Evolutionary conservation across 192 early-diverging fungal genomes (phyloP), one percentile per base, ranked within the genome.

Genomic region (Dissophora globulifera): DNA sequence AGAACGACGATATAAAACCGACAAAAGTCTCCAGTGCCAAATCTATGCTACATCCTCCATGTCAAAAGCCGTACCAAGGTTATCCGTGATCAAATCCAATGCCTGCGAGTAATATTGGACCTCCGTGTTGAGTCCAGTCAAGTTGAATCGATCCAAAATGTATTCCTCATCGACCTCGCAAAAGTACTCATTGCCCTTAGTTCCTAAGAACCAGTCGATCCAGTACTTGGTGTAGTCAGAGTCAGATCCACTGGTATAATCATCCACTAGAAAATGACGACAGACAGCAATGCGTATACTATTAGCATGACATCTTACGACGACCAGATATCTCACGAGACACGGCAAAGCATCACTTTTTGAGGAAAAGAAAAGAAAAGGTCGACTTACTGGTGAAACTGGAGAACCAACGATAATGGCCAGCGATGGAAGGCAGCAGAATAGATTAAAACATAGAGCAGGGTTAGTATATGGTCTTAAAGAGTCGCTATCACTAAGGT

Each of bases 121-220:
- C 62, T 99, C 97, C 25, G 85, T 81, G 67, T 88, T 90, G 40
- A 99, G 85, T 26, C 96, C 96, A 3, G 98, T 97, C 61, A 99
- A 83, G 78, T 99, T 99, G 87, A 99, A 99, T 42, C 94, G 84
- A 85, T 99, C 98, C 54, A 93, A 81, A 54, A 99, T 94, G 79
- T 95, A 99, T 15, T 97, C 96, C 69, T 95, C 94, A 76, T 99
- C 98, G n/a, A 99, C 93, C 49, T 96, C 93, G 82, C 95, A 98
- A 85, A 96, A 98, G 74, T 96, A 95, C 78, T 99, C 98, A 75
- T 98, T 96, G 47, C 96, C 98, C 60, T 94, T 93, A 31, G 90
- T 88, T 25, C 85, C 85, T 63, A 91, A 88, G 72, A 98, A 99
- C 93, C 94, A 95, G 78, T 98, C 95, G 46, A 96, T 89, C 95